A percentile compares a stretch with the other conserved stretches of the same genome.
Conservation (phyloP, 257 asterid genomes). For the Eucommia ulmoides region DNA sequence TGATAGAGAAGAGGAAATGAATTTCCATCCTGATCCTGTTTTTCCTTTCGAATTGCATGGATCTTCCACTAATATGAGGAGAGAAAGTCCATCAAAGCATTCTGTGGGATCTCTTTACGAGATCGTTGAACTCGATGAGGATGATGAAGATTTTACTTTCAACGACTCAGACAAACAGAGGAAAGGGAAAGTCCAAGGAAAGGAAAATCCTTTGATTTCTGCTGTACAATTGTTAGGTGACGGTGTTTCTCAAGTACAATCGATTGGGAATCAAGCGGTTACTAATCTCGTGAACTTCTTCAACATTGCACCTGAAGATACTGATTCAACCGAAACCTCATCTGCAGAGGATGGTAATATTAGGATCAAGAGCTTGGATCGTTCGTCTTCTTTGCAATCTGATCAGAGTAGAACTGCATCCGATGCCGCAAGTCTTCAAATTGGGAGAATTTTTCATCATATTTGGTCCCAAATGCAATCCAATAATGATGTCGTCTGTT, state of each 20-base stretch:
- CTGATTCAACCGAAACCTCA: constrained; percentile 52
- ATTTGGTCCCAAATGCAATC: constrained; percentile 94
- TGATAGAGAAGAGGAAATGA: constrained; percentile 41
- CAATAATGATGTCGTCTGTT: constrained; percentile 88
- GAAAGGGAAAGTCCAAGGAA: constrained; percentile 43
- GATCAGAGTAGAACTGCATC: constrained; percentile 70
- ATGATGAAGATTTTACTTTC: constrained; percentile 25
- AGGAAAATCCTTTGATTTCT: constrained; percentile 72
- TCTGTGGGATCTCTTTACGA: constrained; percentile 40
- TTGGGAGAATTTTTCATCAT: constrained; percentile 66
- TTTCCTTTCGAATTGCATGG: constrained; percentile 38
- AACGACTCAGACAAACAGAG: constrained; percentile 30
- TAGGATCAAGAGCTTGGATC: constrained; percentile 28
- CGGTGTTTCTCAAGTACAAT: constrained; percentile 94
- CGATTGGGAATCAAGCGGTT: constrained; percentile 92
- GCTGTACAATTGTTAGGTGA: constrained; percentile 89
- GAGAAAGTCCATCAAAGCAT: constrained; percentile 47
- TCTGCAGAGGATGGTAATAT: constrained; percentile 31
- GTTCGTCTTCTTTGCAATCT: constrained; percentile 63
- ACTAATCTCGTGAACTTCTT: constrained; percentile 80
- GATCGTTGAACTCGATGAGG: constrained; percentile 66
- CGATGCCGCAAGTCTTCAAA: constrained; percentile 58
- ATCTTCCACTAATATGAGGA: constrained; percentile 44
- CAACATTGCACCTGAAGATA: constrained; percentile 67
- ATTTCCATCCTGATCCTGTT: constrained; percentile 26